These are phyloP conservation scores for Geranomyces michiganensis DNA, from an alignment of 192 early-diverging fungal species.

Conservation along the genomic window DNA sequence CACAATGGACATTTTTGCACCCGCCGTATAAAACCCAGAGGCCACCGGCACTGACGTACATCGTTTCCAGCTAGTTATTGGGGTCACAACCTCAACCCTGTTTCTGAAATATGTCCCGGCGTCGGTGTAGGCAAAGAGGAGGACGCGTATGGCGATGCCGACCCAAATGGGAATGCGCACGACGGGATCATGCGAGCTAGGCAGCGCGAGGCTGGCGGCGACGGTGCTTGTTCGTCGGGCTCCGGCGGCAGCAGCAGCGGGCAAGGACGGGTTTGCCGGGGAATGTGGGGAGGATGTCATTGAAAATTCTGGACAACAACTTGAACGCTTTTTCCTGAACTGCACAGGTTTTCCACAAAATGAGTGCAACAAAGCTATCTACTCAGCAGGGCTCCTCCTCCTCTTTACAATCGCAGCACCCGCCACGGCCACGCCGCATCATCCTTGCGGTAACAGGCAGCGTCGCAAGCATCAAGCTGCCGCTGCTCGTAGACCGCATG, in stretches of 20 bases:
- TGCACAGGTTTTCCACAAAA: no score
- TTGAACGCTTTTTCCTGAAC: no score
- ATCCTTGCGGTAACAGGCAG: slow-evolving; percentile 87
- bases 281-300: no score
- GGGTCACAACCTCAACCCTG: slow-evolving; percentile 76
- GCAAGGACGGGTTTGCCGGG: no score
- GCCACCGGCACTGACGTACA: no score
- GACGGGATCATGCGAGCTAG: slow-evolving; percentile 15
- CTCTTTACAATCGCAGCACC: not conserved
- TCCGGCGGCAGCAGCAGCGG: not conserved
- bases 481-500: slow-evolving; percentile 64
- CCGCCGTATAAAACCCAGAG: not conserved
- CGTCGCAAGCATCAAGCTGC: slow-evolving; percentile 89
- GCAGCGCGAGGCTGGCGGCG: not conserved
- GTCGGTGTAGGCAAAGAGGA: slow-evolving; percentile 30
- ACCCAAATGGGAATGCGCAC: slow-evolving; percentile 23
- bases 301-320: no score
- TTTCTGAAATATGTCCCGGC: slow-evolving; percentile 21
- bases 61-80: slow-evolving; percentile 85
- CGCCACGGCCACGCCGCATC: slow-evolving; percentile 43
- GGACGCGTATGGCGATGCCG: slow-evolving; percentile 34
- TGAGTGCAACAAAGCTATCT: no score
- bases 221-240: not conserved
- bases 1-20: not conserved
- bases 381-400: no score